Base-by-base conservation (phyloP, 768 basidiomycete genomes). In the Lanmaoa pseudosensibilis region DNA sequence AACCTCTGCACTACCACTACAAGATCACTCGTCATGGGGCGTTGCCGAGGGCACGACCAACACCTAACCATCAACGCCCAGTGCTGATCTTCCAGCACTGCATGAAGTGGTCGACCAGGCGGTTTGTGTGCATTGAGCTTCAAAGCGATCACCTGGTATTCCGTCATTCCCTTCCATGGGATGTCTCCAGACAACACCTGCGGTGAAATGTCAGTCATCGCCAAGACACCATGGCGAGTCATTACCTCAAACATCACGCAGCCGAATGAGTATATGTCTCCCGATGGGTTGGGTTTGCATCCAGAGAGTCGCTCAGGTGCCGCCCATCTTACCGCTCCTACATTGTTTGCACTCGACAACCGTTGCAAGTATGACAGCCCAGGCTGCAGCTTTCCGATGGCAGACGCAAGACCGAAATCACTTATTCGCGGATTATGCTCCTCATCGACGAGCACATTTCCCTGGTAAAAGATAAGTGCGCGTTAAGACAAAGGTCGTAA, bases 181-280 rank as follows among this genome's bases (percentile, higher is more conserved):
- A 50, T 21, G 1, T 57, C 57, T 19, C 57, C 54, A 5, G 47
- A 58, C 4, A 56, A 6, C 10, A 58, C 54, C 54, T 58, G 5
- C 0, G 2, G 2, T 8, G 12, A 23, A 34, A 30, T 6, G 3
- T 45, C 1, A 21, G 23, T 3, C 1, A 8, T 33, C 1, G 7
- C 8, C 34, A 11, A 25, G 2, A 34, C 18, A 37, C 12, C 1
- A 1, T 5, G 3, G 11, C 2, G 18, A 25, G 23, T 36, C 5
- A 0, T 37, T 37, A 58, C 57, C 49, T 57, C 49, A 2, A 46
- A 46, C 43, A 50, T 58, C 11, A 41, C 10, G 13, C 55, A 57
- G 0, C 55, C 47, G 0, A 56, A 56, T 1, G 54, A 56, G 8
- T 57, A 58, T 2, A 58, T 40, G 8, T 56, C 55, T 7, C 36